A percentile compares a stretch with the other conserved stretches of the same genome.
These are phyloP conservation scores for Fraxinus baroniana DNA, from an alignment of 305 asterid species.

Conservation along the genomic window DNA sequence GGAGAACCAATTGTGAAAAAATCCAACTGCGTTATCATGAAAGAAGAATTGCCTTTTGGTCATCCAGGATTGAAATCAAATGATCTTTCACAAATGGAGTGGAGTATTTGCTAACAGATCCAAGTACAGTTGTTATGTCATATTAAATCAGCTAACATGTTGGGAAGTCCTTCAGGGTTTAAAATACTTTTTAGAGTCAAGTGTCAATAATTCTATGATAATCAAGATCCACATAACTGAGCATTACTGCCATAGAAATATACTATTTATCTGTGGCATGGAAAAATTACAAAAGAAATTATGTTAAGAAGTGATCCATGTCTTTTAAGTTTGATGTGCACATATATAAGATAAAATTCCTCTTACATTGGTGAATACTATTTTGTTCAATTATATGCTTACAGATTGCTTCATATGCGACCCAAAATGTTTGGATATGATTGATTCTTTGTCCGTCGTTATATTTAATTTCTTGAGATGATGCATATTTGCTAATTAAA, in stretches of 20 bases:
- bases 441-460: background rate
- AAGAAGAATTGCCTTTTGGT: background rate
- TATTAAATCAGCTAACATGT: background rate
- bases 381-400: background rate
- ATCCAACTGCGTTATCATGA: background rate
- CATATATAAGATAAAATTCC: background rate
- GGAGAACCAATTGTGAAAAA: background rate
- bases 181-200: background rate
- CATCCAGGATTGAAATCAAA: background rate
- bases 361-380: background rate
- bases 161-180: background rate
- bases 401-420: background rate
- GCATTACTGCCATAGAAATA: background rate
- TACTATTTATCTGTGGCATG: background rate
- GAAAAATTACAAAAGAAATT: background rate
- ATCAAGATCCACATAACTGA: background rate
- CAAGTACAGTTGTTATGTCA: background rate
- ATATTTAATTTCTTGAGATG: slow-evolving; percentile 10
- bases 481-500: slow-evolving; percentile 7
- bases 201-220: background rate
- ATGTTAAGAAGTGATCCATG: background rate
- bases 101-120: background rate
- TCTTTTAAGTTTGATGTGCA: background rate
- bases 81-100: background rate
- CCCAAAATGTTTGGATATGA: slow-evolving; percentile 1